A percentile compares a stretch with the other conserved stretches of the same genome.
These are phyloP conservation scores for Puccinia coronata DNA, from an alignment of 1,284 basidiomycete species.

Conservation along the genomic window DNA sequence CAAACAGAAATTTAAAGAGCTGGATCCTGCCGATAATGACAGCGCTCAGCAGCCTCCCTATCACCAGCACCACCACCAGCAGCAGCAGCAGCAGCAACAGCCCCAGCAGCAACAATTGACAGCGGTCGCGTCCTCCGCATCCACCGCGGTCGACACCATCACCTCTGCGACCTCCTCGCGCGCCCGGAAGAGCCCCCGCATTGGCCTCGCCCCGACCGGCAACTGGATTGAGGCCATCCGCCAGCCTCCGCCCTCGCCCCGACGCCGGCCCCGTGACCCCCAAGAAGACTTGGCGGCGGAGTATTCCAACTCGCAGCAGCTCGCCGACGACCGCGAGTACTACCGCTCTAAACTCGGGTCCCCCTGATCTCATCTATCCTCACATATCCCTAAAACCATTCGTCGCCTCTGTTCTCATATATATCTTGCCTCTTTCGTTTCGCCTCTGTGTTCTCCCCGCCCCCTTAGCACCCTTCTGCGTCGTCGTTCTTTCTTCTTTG, in stretches of 20 bases:
- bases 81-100: too few species aligned
- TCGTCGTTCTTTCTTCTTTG: too few species aligned
- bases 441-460: too few species aligned
- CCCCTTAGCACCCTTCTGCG: too few species aligned
- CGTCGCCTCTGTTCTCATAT: too few species aligned
- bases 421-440: too few species aligned
- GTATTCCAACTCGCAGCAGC: conserved; percentile 8
- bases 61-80: not conserved
- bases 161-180: not conserved
- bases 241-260: not conserved
- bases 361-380: not conserved
- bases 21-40: not conserved
- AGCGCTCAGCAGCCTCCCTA: not conserved
- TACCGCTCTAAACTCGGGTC: not conserved
- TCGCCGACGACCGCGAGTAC: not conserved
- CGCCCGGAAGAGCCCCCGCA: too few species aligned
- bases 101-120: not conserved
- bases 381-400: too few species aligned
- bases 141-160: not conserved
- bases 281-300: not conserved
- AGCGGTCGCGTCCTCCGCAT: not conserved
- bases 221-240: conserved; percentile 23
- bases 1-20: not conserved
- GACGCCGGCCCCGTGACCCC: too few species aligned
- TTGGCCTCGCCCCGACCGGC: too few species aligned